Conservation (phyloP, 108 stramenopile genomes). For the Nitzschia sp. region DNA sequence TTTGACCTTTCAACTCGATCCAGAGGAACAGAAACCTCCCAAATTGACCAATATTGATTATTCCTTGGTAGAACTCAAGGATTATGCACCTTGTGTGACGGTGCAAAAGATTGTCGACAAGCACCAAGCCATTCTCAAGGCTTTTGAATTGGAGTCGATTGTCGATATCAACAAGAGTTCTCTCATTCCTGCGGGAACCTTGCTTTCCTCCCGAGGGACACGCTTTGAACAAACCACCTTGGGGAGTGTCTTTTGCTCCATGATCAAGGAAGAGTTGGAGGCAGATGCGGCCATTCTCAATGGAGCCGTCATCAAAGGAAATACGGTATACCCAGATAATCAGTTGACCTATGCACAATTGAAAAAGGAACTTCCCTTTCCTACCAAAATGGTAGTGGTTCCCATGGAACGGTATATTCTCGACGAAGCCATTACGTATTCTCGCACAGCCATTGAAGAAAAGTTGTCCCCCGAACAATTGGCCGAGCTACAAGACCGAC, state of each 20-base stretch:
- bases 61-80: conserved; percentile 40
- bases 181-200: conserved; percentile 36
- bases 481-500: conserved; percentile 24
- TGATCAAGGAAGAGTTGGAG: conserved; percentile 63
- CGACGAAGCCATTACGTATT: conserved; percentile 60
- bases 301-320: conserved; percentile 73
- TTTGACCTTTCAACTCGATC: conserved; percentile 41
- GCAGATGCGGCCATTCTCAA: conserved; percentile 70
- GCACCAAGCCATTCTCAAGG: conserved; percentile 48
- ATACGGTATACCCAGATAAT: conserved; percentile 38
- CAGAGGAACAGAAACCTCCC: conserved; percentile 12
- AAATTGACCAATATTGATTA: conserved; percentile 25
- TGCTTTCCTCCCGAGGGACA: conserved; percentile 56
- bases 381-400: conserved; percentile 76
- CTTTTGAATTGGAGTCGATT: conserved; percentile 59
- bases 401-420: conserved; percentile 59
- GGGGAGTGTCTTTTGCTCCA: conserved; percentile 60
- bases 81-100: conserved; percentile 40
- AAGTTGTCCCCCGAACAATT: neutral
- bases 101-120: conserved; percentile 53
- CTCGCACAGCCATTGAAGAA: conserved; percentile 56
- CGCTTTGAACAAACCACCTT: conserved; percentile 71
- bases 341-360: conserved; percentile 68
- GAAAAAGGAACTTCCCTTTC: conserved; percentile 79
- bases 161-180: conserved; percentile 31